Evolutionary conservation across 2,329 filamentous ascomycete species (phyloP).

Genomic region (Cladosporium sp.): DNA sequence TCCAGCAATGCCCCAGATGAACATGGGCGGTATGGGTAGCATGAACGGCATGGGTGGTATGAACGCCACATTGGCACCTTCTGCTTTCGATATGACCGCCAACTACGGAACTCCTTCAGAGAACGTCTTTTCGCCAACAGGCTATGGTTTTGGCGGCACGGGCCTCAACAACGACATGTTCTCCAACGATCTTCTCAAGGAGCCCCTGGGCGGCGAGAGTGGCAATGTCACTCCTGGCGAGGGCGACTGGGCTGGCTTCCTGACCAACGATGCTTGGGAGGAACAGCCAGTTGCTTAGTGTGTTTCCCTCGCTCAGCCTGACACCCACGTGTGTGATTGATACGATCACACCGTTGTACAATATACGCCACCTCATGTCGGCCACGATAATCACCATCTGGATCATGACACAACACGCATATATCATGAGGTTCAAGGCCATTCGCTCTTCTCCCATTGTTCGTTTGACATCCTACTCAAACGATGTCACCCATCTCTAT

Average conservation of each 20-base stretch:
- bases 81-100: constrained; percentile 35
- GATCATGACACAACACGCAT: background rate
- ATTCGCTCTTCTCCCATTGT: background rate
- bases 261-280: constrained; percentile 19
- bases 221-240: constrained; percentile 27
- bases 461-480: background rate
- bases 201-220: constrained; percentile 24
- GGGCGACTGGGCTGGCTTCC: constrained; percentile 17
- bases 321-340: background rate
- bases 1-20: constrained; percentile 22
- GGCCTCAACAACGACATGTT: constrained; percentile 25
- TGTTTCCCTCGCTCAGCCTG: background rate
- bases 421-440: background rate
- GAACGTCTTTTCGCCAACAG: constrained; percentile 25
- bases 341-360: background rate
- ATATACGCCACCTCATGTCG: background rate
- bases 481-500: background rate
- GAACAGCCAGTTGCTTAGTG: constrained; percentile 16
- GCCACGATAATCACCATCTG: background rate
- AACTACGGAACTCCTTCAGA: constrained; percentile 25
- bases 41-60: constrained; percentile 37
- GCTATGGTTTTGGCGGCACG: constrained; percentile 25
- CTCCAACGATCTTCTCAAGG: constrained; percentile 22
- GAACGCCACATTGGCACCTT: constrained; percentile 43
- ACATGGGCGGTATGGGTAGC: constrained; percentile 32